phyloP scores from a whole-genome alignment of 768 basidiomycete species.

The Strobilomyces echinocephalus region DNA sequence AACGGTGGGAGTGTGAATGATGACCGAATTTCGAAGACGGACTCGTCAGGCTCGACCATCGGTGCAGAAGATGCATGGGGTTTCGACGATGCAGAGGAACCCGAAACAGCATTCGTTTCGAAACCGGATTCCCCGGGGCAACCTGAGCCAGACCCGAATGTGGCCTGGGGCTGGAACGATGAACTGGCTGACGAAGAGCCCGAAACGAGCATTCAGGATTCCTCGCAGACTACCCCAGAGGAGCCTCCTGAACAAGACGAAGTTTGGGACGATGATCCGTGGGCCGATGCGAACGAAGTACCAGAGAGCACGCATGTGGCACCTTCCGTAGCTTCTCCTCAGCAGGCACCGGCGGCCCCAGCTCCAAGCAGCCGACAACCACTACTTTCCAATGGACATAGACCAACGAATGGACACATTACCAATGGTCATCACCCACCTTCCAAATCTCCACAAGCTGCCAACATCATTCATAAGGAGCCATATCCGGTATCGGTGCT shows the following conservation, averaged over 20 bases:
- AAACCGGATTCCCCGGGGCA: slow-evolving; percentile 18
- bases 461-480: slow-evolving; percentile 36
- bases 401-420: slow-evolving; percentile 23
- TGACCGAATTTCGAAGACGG: slow-evolving; percentile 25
- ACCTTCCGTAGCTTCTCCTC: slow-evolving; percentile 22
- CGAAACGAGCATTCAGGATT: slow-evolving; percentile 18
- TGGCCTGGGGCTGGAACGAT: slow-evolving; percentile 79
- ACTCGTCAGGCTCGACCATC: slow-evolving; percentile 22
- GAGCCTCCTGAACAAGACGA: slow-evolving; percentile 39
- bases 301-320: slow-evolving; percentile 26
- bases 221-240: slow-evolving; percentile 14
- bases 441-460: slow-evolving; percentile 18
- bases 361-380: slow-evolving; percentile 55
- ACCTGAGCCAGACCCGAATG: slow-evolving; percentile 40
- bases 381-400: slow-evolving; percentile 27
- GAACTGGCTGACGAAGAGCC: slow-evolving; percentile 28
- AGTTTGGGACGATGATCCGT: slow-evolving; percentile 67
- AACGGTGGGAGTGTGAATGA: slow-evolving; percentile 48
- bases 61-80: slow-evolving; percentile 44
- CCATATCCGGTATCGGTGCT: slow-evolving; percentile 56
- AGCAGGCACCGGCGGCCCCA: slow-evolving; percentile 35
- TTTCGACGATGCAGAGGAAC: slow-evolving; percentile 40
- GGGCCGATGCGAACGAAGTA: slow-evolving; percentile 46
- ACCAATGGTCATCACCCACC: slow-evolving; percentile 10
- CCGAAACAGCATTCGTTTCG: slow-evolving; percentile 15